These are phyloP conservation scores for Penicillium paradoxum DNA, from an alignment of 495 filamentous ascomycete genomes.

Conservation along the genomic window DNA sequence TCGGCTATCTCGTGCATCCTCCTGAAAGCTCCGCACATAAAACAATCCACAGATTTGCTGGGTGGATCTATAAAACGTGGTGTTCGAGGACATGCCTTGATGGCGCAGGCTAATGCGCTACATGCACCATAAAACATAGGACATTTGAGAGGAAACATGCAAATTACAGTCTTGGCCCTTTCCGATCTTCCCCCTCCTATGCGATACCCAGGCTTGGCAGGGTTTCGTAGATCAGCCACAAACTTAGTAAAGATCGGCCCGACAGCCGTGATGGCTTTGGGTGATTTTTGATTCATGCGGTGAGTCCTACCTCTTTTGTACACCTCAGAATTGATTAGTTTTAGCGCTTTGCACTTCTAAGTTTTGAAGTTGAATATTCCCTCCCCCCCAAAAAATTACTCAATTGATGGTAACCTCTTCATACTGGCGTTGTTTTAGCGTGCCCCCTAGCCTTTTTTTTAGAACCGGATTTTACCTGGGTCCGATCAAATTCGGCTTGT, in stretches of 20 bases:
- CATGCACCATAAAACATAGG: neutral
- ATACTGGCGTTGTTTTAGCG: neutral
- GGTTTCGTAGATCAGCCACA: conserved; percentile 8
- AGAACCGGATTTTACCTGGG: neutral
- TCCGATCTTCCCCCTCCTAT: conserved; percentile 15
- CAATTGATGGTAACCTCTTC: too few species aligned
- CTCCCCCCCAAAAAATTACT: too few species aligned
- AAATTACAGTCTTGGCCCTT: neutral
- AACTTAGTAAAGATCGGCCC: conserved; percentile 7
- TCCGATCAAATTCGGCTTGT: conserved; percentile 3
- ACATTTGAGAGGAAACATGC: neutral
- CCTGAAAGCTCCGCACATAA: conserved; percentile 18
- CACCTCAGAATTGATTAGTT: too few species aligned
- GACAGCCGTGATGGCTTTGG: neutral
- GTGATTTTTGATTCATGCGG: conserved; percentile 4
- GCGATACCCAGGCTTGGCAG: conserved; percentile 7
- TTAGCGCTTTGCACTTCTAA: neutral
- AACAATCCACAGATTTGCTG: conserved; percentile 14
- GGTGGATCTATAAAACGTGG: neutral
- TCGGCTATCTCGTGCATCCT: conserved; percentile 17
- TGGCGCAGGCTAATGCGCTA: neutral
- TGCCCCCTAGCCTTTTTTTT: neutral
- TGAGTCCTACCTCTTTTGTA: neutral
- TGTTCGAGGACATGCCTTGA: neutral
- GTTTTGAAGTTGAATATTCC: neutral